These are phyloP conservation scores for Saraca asoca DNA, from an alignment of 331 rosid species.

Conservation along the genomic window DNA sequence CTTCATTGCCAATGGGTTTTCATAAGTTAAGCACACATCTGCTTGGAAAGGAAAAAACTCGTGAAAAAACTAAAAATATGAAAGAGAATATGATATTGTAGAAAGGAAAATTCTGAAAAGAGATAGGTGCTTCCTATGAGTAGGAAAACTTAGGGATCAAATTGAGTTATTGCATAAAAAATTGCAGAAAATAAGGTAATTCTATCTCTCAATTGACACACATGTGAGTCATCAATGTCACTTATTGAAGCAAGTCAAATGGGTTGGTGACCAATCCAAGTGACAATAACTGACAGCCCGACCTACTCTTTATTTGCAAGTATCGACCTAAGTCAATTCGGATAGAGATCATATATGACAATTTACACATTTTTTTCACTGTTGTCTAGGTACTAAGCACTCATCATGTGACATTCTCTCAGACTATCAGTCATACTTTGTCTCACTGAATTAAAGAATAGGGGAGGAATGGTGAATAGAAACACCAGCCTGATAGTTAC, in stretches of 20 bases:
- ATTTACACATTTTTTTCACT: conserved; percentile 3
- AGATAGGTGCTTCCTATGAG: too few relatives aligned
- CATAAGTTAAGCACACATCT: conserved; percentile 79
- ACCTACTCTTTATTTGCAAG: conserved; percentile 17
- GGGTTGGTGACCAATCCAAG: conserved; percentile 12
- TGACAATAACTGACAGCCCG: conserved; percentile 11
- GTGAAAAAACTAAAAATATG: conserved; percentile 22
- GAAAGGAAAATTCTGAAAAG: too few relatives aligned
- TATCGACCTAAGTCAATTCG: conserved; percentile 10
- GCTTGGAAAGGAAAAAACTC: conserved; percentile 24
- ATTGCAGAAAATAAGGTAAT: conserved; percentile 19
- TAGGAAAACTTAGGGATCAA: neutral
- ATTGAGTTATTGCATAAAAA: conserved; percentile 11
- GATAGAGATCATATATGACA: neutral
- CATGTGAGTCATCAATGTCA: conserved; percentile 13
- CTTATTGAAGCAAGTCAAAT: conserved; percentile 28
- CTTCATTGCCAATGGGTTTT: conserved; percentile 60
- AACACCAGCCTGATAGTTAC: neutral
- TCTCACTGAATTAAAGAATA: conserved; percentile 21
- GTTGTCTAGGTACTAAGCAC: conserved; percentile 1
- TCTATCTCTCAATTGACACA: conserved; percentile 24
- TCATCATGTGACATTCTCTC: conserved; percentile 23
- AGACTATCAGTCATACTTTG: conserved; percentile 6
- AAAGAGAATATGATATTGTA: neutral
- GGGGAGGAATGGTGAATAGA: neutral